A percentile compares a stretch with the other conserved stretches of the same genome.
Evolutionary conservation across 495 filamentous ascomycete species (phyloP).

Genomic region (Aspergillus sparsus): DNA sequence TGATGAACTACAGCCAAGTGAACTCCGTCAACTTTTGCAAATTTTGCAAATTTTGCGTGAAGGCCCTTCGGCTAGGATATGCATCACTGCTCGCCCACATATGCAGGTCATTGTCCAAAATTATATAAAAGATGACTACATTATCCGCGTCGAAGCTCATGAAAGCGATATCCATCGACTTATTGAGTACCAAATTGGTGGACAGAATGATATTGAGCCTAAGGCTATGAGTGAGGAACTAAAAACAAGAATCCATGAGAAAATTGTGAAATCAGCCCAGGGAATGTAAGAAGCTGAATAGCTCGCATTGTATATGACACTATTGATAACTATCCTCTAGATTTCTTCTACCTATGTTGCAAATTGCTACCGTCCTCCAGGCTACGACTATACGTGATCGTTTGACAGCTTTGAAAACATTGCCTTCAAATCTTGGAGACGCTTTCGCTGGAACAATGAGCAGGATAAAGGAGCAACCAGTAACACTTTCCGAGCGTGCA

Average conservation of each 20-base stretch:
- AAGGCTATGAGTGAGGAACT: slow-evolving; percentile 23
- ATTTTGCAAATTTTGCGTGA: slow-evolving; percentile 9
- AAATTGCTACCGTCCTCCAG: slow-evolving; percentile 22
- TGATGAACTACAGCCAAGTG: slow-evolving; percentile 16
- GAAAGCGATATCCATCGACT: slow-evolving; percentile 22
- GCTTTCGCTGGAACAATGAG: slow-evolving; percentile 17
- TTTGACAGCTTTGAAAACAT: slow-evolving; percentile 17
- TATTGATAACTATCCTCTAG: slow-evolving; percentile 11
- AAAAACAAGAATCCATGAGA: slow-evolving; percentile 18
- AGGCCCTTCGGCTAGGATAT: slow-evolving; percentile 9
- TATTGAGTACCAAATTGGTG: slow-evolving; percentile 22
- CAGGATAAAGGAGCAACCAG: slow-evolving; percentile 23
- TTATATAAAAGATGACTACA: slow-evolving; percentile 16
- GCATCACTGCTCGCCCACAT: slow-evolving; percentile 22
- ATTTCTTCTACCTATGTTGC: slow-evolving; percentile 24
- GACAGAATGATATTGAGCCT: slow-evolving; percentile 25
- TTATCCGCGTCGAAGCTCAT: slow-evolving; percentile 22
- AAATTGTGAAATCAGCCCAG: slow-evolving; percentile 16
- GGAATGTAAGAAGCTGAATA: slow-evolving; percentile 19
- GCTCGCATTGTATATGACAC: neutral
- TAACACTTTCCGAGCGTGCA: slow-evolving; percentile 10
- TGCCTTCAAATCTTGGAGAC: slow-evolving; percentile 21
- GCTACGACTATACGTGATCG: slow-evolving; percentile 20
- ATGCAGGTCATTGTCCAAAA: slow-evolving; percentile 11
- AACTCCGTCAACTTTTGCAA: slow-evolving; percentile 8